Conservation (phyloP, 1,139 yeast genomes). For the Suhomyces kunorum region DNA sequence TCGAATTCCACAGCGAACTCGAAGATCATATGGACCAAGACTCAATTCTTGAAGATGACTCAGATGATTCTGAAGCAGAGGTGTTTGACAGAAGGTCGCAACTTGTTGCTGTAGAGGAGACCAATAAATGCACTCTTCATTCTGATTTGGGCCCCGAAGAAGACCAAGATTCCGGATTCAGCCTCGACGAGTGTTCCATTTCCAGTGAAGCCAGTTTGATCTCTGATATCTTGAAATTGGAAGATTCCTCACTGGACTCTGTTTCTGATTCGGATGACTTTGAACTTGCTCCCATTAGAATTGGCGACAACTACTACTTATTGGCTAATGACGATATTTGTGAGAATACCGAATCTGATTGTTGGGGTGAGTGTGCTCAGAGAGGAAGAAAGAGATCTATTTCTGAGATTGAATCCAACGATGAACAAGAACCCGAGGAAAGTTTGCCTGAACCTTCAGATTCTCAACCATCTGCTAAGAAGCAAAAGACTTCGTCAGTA, state of each 20-base stretch:
- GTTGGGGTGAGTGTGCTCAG: conserved; percentile 2
- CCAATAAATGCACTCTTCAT: neutral
- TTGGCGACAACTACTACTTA: conserved; percentile 3
- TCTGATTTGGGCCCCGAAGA: neutral
- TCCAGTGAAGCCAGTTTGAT: conserved; percentile 9
- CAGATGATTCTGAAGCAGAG: neutral
- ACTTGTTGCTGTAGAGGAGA: neutral
- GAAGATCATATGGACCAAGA: neutral
- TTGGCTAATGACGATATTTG: neutral
- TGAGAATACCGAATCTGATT: conserved; percentile 1
- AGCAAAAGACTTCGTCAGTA: conserved; percentile 10
- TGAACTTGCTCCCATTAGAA: conserved; percentile 3
- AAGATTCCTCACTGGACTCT: conserved; percentile 1
- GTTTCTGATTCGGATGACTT: conserved; percentile 4
- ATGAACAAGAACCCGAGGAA: conserved; percentile 8
- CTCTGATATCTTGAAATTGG: conserved; percentile 5
- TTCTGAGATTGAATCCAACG: conserved; percentile 11
- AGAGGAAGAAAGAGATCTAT: conserved; percentile 16
- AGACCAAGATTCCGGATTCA: conserved; percentile 5
- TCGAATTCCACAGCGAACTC: neutral
- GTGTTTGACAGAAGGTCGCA: neutral
- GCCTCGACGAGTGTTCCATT: conserved; percentile 1
- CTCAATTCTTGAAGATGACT: neutral
- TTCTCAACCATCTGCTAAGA: conserved; percentile 9
- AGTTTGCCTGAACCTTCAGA: conserved; percentile 8